These are phyloP conservation scores for Leptographium wingfieldii DNA, from an alignment of 2,329 filamentous ascomycete species.

Conservation along the genomic window DNA sequence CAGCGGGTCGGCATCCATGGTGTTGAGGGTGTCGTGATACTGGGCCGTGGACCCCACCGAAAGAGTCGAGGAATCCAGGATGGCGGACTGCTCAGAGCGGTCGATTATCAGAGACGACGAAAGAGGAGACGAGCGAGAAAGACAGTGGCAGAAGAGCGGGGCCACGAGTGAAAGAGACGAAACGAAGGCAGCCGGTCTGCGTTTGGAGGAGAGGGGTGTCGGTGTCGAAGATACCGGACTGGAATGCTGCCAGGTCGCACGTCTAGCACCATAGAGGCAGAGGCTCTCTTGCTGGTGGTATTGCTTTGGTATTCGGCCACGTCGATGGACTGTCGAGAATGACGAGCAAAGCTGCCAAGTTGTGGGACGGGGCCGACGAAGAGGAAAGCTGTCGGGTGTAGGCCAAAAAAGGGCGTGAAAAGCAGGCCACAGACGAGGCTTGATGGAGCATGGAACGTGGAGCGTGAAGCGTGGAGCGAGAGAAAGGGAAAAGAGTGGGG, in stretches of 20 bases:
- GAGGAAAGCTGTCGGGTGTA: not conserved
- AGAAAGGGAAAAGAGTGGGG: not conserved
- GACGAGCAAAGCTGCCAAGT: not conserved
- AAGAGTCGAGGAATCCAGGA: constrained; percentile 39
- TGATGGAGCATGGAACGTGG: not conserved
- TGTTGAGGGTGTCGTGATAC: constrained; percentile 38
- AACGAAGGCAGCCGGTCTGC: not conserved
- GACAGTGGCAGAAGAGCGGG: not conserved
- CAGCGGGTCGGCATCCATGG: constrained; percentile 34
- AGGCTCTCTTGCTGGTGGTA: not conserved
- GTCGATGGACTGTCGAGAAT: not conserved
- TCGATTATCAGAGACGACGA: too few species aligned
- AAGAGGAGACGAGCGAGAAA: not conserved
- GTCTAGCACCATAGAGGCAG: not conserved
- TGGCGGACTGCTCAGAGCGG: not conserved
- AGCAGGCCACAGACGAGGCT: constrained; percentile 1
- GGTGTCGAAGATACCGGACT: not conserved
- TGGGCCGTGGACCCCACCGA: constrained; percentile 37
- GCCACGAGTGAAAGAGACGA: not conserved
- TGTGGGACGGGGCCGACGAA: not conserved
- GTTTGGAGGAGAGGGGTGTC: not conserved
- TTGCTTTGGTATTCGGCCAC: not conserved
- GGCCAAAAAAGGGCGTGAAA: not conserved
- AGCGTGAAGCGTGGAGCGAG: not conserved
- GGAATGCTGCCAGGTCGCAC: not conserved